Evolutionary conservation across 768 basidiomycete genomes (phyloP), one percentile per base, ranked within the genome.

Genomic region (Gelatoporia subvermispora): DNA sequence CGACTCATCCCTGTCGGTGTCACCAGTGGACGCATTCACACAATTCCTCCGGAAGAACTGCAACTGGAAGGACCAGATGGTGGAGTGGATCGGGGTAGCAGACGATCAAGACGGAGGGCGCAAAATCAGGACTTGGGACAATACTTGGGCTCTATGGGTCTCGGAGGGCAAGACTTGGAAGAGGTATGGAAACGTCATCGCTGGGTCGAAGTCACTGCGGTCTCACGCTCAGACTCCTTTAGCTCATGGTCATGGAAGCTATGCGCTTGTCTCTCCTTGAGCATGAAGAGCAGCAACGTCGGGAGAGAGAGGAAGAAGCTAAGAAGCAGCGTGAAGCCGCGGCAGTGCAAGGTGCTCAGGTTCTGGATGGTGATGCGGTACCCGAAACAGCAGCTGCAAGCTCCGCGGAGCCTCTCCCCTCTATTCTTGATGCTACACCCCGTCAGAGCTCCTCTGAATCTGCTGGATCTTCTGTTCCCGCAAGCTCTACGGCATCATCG

Each of bases 221-320:
- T 39, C 35, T 35, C 1, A 41, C n/a, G 16, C 20, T 45, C 24
- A 25, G 18, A 34, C 15, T 39, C 18, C 37, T 55, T 35, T 53
- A 99, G 92, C 70, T 99, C 38, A 97, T 98, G 95, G 73, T 99
- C 47, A 94, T 94, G 90, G 96, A 98, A 69, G 96, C 96, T 4
- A 98, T 99, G 93, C 82, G 95, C 47, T 71, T 96, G 49, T 96
- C 93, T 22, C 73, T 97, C 55, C 64, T 96, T 41, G 95, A 98
- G 49, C 93, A 98, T 60, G 94, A 97, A 68, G 93, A 93, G 60
- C 88, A 93, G 47, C 91, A 93, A 62, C 77, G 82, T 59, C 83
- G 80, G 60, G 81, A 88, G 60, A 77, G 76, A 48, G 85, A 82
- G 59, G 81, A 86, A 65, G 82, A 78, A 66, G 77, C 69, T 60